phyloP scores from a whole-genome alignment of 2,329 filamentous ascomycete genomes.

The Leptographium radiaticola region DNA sequence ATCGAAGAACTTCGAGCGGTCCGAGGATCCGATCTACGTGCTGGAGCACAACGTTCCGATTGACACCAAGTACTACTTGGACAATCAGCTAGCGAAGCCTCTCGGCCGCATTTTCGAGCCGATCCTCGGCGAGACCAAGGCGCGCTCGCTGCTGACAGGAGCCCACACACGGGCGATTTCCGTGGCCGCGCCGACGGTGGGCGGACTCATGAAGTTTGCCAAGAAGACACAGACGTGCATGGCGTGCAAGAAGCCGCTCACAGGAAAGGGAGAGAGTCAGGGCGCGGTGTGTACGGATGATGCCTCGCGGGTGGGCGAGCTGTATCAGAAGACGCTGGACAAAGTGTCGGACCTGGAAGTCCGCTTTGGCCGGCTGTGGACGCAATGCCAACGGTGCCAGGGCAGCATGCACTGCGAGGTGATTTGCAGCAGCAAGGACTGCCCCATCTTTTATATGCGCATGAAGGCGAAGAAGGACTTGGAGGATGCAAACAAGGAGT shows the following conservation, averaged over 20 bases:
- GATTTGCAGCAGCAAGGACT: constrained; percentile 92
- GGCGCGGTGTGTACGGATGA: constrained; percentile 82
- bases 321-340: constrained; percentile 83
- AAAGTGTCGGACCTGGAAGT: constrained; percentile 90
- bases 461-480: constrained; percentile 99
- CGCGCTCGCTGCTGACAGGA: constrained; percentile 71
- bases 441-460: constrained; percentile 98
- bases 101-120: constrained; percentile 94
- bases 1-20: constrained; percentile 92
- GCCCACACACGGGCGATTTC: constrained; percentile 93
- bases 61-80: constrained; percentile 95
- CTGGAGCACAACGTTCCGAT: constrained; percentile 96
- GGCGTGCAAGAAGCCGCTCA: constrained; percentile 95
- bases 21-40: constrained; percentile 93
- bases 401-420: constrained; percentile 97
- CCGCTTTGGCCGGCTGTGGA: constrained; percentile 86
- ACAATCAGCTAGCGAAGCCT: constrained; percentile 95
- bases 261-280: constrained; percentile 56
- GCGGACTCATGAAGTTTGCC: constrained; percentile 94
- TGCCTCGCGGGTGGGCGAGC: constrained; percentile 70
- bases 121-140: constrained; percentile 77
- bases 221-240: constrained; percentile 98
- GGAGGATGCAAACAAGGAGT: constrained; percentile 83
- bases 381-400: constrained; percentile 94
- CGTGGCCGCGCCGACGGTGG: constrained; percentile 79